Conservation (phyloP, 371 early-diverging fungal genomes). For the Rhizopus arrhizus region DNA sequence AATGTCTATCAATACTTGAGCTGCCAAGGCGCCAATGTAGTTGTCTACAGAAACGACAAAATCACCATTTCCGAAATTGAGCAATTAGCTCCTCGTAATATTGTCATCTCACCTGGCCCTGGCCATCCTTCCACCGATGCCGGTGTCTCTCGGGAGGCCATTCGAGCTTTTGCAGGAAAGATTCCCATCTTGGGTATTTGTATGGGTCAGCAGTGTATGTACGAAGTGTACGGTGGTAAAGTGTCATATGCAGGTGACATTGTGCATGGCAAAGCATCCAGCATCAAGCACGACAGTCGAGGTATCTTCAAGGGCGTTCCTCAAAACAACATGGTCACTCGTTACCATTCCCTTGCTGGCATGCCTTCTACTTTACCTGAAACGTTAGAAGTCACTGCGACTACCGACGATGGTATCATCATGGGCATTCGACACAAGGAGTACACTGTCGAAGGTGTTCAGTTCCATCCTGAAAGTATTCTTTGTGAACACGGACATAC, state of each 20-base stretch:
- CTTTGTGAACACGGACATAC: conserved; percentile 86
- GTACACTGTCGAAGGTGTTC: conserved; percentile 92
- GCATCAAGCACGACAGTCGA: conserved; percentile 85
- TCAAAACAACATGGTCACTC: conserved; percentile 83
- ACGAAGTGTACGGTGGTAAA: conserved; percentile 89
- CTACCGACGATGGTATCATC: conserved; percentile 83
- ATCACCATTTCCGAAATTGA: conserved; percentile 82
- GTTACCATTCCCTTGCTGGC: conserved; percentile 96
- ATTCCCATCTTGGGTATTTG: conserved; percentile 97
- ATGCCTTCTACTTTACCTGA: conserved; percentile 82
- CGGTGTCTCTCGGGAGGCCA: conserved; percentile 85
- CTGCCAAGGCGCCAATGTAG: conserved; percentile 88
- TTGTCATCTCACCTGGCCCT: conserved; percentile 96
- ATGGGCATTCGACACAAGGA: conserved; percentile 94
- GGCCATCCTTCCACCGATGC: conserved; percentile 91
- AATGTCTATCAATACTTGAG: conserved; percentile 95
- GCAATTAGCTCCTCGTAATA: conserved; percentile 81
- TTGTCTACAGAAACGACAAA: conserved; percentile 91
- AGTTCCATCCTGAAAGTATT: conserved; percentile 97
- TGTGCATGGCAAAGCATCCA: conserved; percentile 92
- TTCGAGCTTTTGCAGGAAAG: conserved; percentile 86
- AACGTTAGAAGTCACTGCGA: conserved; percentile 80
- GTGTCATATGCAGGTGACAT: conserved; percentile 92
- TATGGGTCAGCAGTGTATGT: conserved; percentile 96
- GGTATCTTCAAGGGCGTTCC: conserved; percentile 85